Evolutionary conservation across 768 basidiomycete genomes (phyloP), one percentile per base, ranked within the genome.

Genomic region (Lactarius hatsudake): DNA sequence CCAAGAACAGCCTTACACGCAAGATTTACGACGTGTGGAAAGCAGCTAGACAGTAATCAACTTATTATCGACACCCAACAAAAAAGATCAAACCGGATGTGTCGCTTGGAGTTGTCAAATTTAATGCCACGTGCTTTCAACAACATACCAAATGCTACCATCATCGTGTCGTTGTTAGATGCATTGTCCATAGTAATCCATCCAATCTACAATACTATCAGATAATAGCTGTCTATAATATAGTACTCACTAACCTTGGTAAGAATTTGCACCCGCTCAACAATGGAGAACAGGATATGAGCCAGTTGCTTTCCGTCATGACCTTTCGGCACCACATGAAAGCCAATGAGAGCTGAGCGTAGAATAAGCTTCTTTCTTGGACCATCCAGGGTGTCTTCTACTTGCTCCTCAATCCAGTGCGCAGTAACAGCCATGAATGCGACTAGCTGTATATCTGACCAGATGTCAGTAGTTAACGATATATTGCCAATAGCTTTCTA

Each of bases 351-450:
- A 26, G 77, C 76, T 4, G 78, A 71, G 6, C 75, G 72, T 2
- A 79, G 67, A 2, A 23, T 59, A 0, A 72, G 69, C 17, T 42
- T 42, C 40, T 42, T 42, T 18, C 40, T 18, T 18, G 17, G 5
- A 42, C 40, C 40, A 18, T 42, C 40, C 5, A 9, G 40, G 40
- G 40, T 42, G 17, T 42, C 40, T 42, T 42, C 40, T 17, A 17
- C 40, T 17, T 42, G 9, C 40, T 42, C 40, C 13, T 79, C 61
- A 42, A 81, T 76, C 79, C 78, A 83, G 62, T 82, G 81, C 1
- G 75, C 79, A 3, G 80, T 82, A 0, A 81, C 74, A 13, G 79
- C 81, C 79, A 82, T 81, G 69, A 73, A 82, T 13, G 80, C 74
- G 0, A 54, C 34, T 10, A 76, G 70, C 54, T 79, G 78, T 5